A percentile compares a stretch with the other conserved stretches of the same genome.
phyloP scores from a whole-genome alignment of 768 basidiomycete genomes.

The Psilocybe azurescens region DNA sequence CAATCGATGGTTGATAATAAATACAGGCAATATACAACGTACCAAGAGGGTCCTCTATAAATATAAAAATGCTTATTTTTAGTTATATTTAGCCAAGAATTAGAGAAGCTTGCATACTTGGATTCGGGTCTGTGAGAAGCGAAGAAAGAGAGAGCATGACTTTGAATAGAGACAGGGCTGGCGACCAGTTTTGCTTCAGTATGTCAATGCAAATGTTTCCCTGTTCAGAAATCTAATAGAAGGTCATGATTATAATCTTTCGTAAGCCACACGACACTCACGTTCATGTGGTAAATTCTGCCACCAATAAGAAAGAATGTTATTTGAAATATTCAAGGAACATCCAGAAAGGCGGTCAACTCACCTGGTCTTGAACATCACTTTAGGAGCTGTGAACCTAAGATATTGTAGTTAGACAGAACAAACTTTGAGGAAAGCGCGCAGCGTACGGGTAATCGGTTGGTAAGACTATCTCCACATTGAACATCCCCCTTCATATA shows the following conservation, averaged over 20 bases:
- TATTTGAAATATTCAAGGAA: background rate
- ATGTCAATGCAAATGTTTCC: conserved; percentile 89
- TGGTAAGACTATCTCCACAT: conserved; percentile 68
- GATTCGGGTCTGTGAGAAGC: conserved; percentile 93
- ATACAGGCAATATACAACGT: conserved; percentile 18
- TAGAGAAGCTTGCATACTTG: conserved; percentile 56
- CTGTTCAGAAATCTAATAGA: conserved; percentile 65
- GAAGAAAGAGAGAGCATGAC: conserved; percentile 94
- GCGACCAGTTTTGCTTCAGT: conserved; percentile 93
- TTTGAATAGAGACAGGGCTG: conserved; percentile 92
- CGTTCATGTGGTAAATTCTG: conserved; percentile 91
- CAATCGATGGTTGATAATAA: background rate
- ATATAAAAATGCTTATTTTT: conserved; percentile 13
- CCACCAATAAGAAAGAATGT: conserved; percentile 1
- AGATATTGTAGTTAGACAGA: conserved; percentile 10
- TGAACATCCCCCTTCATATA: conserved; percentile 80
- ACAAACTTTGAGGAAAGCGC: conserved; percentile 3
- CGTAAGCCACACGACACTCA: conserved; percentile 27
- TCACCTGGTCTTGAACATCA: conserved; percentile 76
- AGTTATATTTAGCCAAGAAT: background rate
- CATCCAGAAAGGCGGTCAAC: conserved; percentile 18
- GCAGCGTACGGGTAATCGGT: conserved; percentile 80
- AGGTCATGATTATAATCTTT: conserved; percentile 4
- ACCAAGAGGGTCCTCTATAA: conserved; percentile 76
- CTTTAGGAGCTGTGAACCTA: conserved; percentile 82